These are phyloP conservation scores for Postia placenta DNA, from an alignment of 768 basidiomycete species.

Conservation along the genomic window DNA sequence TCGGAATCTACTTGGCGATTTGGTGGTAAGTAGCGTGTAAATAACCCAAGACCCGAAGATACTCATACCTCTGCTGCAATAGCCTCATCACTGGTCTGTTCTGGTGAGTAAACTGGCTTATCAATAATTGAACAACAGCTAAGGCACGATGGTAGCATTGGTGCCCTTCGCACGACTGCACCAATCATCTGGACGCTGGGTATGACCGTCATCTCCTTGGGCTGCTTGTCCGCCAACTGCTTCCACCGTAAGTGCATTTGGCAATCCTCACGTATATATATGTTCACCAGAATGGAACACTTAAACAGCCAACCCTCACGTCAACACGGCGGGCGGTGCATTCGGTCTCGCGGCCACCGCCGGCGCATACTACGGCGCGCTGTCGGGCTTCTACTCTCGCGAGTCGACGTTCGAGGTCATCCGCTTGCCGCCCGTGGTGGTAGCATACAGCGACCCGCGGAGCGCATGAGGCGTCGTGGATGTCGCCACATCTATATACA, in stretches of 20 bases:
- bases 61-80: neutral
- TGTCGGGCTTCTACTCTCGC: slow-evolving; percentile 3
- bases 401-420: slow-evolving; percentile 4
- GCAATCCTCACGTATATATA: neutral
- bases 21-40: neutral
- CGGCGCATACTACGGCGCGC: slow-evolving; percentile 6
- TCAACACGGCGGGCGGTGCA: slow-evolving; percentile 3
- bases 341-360: slow-evolving; percentile 3
- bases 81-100: slow-evolving; percentile 3
- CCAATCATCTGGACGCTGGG: slow-evolving; percentile 3
- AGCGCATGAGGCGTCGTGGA: slow-evolving; percentile 2
- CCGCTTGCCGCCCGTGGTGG: slow-evolving; percentile 2
- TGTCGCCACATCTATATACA: too few species aligned
- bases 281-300: neutral
- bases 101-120: neutral
- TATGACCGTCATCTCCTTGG: slow-evolving; percentile 2
- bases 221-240: slow-evolving; percentile 4
- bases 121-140: neutral
- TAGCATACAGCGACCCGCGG: slow-evolving; percentile 4
- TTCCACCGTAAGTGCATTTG: slow-evolving; percentile 1
- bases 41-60: neutral
- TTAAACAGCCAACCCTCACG: slow-evolving; percentile 1
- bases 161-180: slow-evolving; percentile 3
- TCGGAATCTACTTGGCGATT: slow-evolving; percentile 5
- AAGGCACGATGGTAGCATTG: neutral